A percentile compares a stretch with the other conserved stretches of the same genome.
phyloP scores from a whole-genome alignment of 352 stramenopile genomes.

The Phytophthora multivora region DNA sequence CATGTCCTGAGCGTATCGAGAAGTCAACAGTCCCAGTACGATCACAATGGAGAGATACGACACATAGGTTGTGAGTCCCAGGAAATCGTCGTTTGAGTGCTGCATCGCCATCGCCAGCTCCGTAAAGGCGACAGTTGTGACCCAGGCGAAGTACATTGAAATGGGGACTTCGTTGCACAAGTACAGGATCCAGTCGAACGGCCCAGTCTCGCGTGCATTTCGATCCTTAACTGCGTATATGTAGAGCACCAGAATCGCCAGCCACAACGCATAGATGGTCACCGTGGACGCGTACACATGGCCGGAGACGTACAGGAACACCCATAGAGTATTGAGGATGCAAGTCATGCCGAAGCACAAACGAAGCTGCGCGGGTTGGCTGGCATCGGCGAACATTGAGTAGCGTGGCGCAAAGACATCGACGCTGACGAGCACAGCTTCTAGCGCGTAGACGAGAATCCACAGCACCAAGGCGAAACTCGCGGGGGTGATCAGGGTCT shows the following conservation, averaged over 20 bases:
- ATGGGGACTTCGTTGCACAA: conserved; percentile 78
- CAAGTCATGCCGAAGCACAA: conserved; percentile 69
- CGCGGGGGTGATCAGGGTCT: conserved; percentile 75
- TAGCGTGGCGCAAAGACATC: conserved; percentile 68
- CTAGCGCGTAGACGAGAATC: conserved; percentile 71
- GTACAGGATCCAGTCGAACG: conserved; percentile 72
- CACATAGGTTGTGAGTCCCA: conserved; percentile 67
- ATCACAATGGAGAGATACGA: conserved; percentile 64
- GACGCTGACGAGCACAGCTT: conserved; percentile 63
- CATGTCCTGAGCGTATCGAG: conserved; percentile 66
- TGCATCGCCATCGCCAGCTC: conserved; percentile 76
- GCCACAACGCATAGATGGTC: conserved; percentile 71
- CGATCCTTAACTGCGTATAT: conserved; percentile 82
- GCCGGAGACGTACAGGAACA: conserved; percentile 63
- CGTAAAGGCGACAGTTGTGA: conserved; percentile 69
- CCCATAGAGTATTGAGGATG: conserved; percentile 68
- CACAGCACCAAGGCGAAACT: conserved; percentile 69
- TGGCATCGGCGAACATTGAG: conserved; percentile 77
- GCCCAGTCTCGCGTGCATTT: conserved; percentile 41
- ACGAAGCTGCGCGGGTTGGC: conserved; percentile 64
- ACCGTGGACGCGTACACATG: conserved; percentile 61
- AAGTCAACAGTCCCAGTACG: conserved; percentile 61
- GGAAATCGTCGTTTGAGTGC: conserved; percentile 48
- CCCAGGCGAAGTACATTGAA: conserved; percentile 81
- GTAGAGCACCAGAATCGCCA: conserved; percentile 78